Percentiles rank a stretch among this genome's conserved stretches.
phyloP scores from a whole-genome alignment of 1,284 basidiomycete species.

The Mycena sp. region DNA sequence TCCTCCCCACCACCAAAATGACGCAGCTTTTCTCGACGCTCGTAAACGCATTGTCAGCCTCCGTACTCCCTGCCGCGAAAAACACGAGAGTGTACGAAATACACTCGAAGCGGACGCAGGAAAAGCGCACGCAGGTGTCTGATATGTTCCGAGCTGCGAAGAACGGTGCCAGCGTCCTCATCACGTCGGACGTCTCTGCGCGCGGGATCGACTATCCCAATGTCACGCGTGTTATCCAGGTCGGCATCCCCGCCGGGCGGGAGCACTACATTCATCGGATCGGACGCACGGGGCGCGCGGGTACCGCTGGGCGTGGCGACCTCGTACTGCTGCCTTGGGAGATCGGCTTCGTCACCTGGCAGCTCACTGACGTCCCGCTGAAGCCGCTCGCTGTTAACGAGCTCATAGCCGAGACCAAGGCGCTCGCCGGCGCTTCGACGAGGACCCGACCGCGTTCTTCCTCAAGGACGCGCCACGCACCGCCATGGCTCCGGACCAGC shows the following conservation, averaged over 20 bases:
- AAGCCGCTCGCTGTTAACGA: conserved; percentile 65
- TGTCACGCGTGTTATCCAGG: conserved; percentile 93
- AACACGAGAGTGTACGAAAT: conserved; percentile 81
- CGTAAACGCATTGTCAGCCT: conserved; percentile 58
- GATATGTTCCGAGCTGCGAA: conserved; percentile 73
- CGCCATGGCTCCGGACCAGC: not conserved
- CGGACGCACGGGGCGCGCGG: conserved; percentile 89
- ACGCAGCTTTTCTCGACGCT: conserved; percentile 81
- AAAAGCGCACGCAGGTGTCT: conserved; percentile 70
- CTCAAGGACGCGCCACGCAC: conserved; percentile 6
- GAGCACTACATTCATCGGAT: conserved; percentile 94
- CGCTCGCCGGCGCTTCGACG: conserved; percentile 63
- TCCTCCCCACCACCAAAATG: conserved; percentile 91
- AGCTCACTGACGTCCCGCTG: conserved; percentile 79
- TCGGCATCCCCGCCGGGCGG: conserved; percentile 78
- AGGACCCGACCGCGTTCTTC: conserved; percentile 48
- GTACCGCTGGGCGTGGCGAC: conserved; percentile 82
- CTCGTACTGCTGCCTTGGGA: conserved; percentile 90
- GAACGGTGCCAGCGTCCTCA: conserved; percentile 72
- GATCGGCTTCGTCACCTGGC: conserved; percentile 71
- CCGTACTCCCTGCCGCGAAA: conserved; percentile 57
- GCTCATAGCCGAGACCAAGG: conserved; percentile 59
- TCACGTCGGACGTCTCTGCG: conserved; percentile 92
- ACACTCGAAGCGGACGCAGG: conserved; percentile 84
- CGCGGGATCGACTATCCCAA: conserved; percentile 92